Evolutionary conservation across 495 filamentous ascomycete species (phyloP).

Genomic region (Tuber umbilicatum): DNA sequence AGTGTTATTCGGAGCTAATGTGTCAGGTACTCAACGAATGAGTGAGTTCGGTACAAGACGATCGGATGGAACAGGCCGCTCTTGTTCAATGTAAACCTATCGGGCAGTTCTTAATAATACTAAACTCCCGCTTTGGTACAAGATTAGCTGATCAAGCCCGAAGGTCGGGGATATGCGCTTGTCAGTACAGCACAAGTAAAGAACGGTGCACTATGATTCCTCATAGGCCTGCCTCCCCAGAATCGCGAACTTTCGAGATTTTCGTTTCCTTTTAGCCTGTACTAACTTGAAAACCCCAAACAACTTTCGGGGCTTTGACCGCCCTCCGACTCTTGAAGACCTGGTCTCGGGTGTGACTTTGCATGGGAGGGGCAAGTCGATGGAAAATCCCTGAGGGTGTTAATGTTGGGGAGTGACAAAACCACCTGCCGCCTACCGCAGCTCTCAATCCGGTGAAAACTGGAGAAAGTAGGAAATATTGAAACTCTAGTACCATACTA

Average conservation of each 20-base stretch:
- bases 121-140: background rate
- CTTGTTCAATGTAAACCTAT: background rate
- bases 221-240: background rate
- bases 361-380: background rate
- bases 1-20: background rate
- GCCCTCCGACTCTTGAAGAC: background rate
- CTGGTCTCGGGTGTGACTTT: background rate
- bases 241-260: background rate
- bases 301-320: no score
- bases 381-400: no score
- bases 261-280: background rate
- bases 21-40: background rate
- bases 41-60: background rate
- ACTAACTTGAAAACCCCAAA: background rate
- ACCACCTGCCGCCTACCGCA: background rate
- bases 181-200: background rate
- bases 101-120: background rate
- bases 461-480: background rate
- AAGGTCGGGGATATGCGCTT: background rate
- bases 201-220: background rate
- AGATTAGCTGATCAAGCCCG: background rate
- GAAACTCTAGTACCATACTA: no score
- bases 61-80: background rate
- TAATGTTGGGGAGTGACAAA: background rate
- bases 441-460: background rate